These are phyloP conservation scores for Penicillium tannophilum DNA, from an alignment of 495 filamentous ascomycete genomes.

Conservation along the genomic window DNA sequence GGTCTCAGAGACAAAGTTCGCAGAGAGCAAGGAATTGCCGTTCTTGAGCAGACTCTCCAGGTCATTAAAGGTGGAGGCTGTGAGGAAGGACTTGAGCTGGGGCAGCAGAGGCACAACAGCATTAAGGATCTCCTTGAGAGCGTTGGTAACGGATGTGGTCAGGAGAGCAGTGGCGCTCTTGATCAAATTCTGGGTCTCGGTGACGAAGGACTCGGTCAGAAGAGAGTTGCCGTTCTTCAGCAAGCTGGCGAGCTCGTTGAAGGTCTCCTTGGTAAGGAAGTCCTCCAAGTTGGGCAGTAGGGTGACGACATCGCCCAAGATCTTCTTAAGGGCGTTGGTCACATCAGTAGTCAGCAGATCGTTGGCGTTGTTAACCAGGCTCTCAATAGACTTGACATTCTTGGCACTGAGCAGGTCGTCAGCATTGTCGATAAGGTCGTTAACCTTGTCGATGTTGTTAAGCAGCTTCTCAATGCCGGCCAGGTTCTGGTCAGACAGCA, in stretches of 20 bases:
- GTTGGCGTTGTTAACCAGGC: conserved; percentile 40
- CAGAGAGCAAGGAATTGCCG: conserved; percentile 39
- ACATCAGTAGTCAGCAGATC: conserved; percentile 40
- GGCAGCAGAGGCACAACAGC: conserved; percentile 39
- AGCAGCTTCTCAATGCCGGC: conserved; percentile 41
- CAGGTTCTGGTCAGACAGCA: conserved; percentile 40
- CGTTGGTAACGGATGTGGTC: conserved; percentile 21
- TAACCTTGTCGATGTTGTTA: conserved; percentile 42
- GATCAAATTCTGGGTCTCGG: conserved; percentile 13
- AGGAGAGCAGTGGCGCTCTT: conserved; percentile 24
- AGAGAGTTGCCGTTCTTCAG: conserved; percentile 42
- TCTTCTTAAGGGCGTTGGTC: conserved; percentile 33
- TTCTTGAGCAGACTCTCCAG: conserved; percentile 40
- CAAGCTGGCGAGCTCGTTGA: conserved; percentile 37
- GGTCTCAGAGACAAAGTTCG: conserved; percentile 40
- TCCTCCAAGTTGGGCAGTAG: conserved; percentile 31
- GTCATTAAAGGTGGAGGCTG: conserved; percentile 37
- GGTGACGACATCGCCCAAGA: conserved; percentile 15
- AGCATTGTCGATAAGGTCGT: conserved; percentile 38
- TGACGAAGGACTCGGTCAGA: conserved; percentile 35
- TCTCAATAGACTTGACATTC: conserved; percentile 38
- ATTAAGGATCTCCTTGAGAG: conserved; percentile 36
- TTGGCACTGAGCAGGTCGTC: conserved; percentile 27
- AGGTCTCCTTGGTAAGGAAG: conserved; percentile 32
- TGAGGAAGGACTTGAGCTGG: conserved; percentile 43